phyloP scores from a whole-genome alignment of 75 land plant species.

The Picea sitchensis region DNA sequence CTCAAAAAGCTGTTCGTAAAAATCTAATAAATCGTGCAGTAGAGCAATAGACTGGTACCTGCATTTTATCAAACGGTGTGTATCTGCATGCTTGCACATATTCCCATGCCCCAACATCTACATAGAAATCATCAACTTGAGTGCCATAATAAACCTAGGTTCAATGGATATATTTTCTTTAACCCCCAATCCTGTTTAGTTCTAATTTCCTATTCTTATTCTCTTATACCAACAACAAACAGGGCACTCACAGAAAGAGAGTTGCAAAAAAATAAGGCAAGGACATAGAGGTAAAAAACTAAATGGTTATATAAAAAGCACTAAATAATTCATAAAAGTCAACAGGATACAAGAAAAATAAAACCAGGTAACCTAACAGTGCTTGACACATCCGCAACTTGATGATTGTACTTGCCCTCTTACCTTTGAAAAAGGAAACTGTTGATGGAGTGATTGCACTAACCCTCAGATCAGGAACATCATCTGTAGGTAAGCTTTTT shows the following conservation, averaged over 20 bases:
- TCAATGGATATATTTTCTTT: too few species aligned
- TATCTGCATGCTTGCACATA: conserved; percentile 58
- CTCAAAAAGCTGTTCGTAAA: not conserved
- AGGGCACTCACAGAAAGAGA: not conserved
- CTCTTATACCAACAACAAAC: conserved; percentile 1
- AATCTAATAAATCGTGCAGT: not conserved
- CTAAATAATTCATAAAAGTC: not conserved
- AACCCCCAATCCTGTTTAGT: not conserved
- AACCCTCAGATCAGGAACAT: conserved; percentile 82
- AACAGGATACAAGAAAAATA: not conserved
- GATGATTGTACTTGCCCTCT: not conserved
- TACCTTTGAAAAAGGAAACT: conserved; percentile 86
- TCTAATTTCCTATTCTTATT: not conserved
- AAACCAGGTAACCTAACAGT: not conserved
- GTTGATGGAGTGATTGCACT: conserved; percentile 94
- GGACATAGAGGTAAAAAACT: not conserved
- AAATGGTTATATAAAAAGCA: not conserved
- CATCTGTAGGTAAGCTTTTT: conserved; percentile 36
- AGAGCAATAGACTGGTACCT: conserved; percentile 41
- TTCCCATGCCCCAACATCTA: conserved; percentile 95
- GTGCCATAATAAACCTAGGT: not conserved
- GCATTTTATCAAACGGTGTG: conserved; percentile 92
- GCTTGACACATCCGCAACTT: not conserved
- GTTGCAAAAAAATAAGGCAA: conserved; percentile 3
- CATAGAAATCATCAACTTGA: not conserved